A percentile compares a stretch with the other conserved stretches of the same genome.
These are phyloP conservation scores for Phaffomyces thermotolerans DNA, from an alignment of 805 yeast genomes.

Conservation along the genomic window DNA sequence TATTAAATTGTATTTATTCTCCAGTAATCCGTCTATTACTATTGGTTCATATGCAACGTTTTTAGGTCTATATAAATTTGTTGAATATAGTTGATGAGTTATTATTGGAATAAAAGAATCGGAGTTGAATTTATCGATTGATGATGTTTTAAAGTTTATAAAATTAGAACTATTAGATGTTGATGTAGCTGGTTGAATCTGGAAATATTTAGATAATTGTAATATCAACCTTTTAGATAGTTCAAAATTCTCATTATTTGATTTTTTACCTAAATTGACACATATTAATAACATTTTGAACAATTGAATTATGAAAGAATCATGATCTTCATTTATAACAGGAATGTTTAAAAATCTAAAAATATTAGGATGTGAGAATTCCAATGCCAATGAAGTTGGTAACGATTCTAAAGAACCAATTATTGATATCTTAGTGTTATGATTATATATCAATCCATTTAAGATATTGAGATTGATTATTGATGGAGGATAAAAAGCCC, in stretches of 20 bases:
- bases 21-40: slow-evolving; percentile 6
- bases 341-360: slow-evolving; percentile 45
- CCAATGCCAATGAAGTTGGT: slow-evolving; percentile 45
- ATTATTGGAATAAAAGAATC: background rate
- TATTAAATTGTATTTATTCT: slow-evolving; percentile 32
- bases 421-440: slow-evolving; percentile 40
- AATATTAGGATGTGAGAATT: slow-evolving; percentile 50
- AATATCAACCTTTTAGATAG: slow-evolving; percentile 31
- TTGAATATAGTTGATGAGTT: slow-evolving; percentile 10
- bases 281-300: slow-evolving; percentile 41
- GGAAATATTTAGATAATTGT: slow-evolving; percentile 38
- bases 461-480: background rate
- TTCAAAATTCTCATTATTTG: slow-evolving; percentile 1
- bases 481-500: too few species aligned
- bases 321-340: slow-evolving; percentile 24
- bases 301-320: slow-evolving; percentile 35
- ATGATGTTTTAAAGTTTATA: background rate
- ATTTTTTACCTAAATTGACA: slow-evolving; percentile 30
- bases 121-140: background rate
- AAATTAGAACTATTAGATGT: too few species aligned
- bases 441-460: slow-evolving; percentile 12
- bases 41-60: background rate
- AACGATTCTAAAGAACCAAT: slow-evolving; percentile 46
- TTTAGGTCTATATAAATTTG: slow-evolving; percentile 16
- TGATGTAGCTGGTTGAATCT: slow-evolving; percentile 3